A percentile compares a stretch with the other conserved stretches of the same genome.
Conservation (phyloP, 1,284 basidiomycete genomes). For the Rhizoctonia solani region DNA sequence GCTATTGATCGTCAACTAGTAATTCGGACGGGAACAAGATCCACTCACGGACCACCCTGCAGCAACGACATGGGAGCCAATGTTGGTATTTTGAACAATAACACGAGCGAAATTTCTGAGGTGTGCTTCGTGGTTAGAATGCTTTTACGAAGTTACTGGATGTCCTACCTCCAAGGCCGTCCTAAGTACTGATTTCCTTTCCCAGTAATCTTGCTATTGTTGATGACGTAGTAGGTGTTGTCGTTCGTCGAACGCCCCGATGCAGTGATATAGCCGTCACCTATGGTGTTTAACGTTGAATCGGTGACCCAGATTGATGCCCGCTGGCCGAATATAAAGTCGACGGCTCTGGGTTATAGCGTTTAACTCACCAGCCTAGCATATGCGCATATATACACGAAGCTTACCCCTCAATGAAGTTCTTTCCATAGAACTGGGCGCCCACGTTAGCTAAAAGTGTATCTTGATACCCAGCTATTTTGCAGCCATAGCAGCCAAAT, state of each 20-base stretch:
- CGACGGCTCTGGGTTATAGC: background rate
- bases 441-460: conserved; percentile 40
- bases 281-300: conserved; percentile 35
- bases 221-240: conserved; percentile 40
- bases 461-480: conserved; percentile 40
- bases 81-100: background rate
- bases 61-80: conserved; percentile 35
- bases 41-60: conserved; percentile 38
- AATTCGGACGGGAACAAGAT: background rate
- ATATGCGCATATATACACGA: background rate
- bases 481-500: conserved; percentile 40
- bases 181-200: conserved; percentile 30
- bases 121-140: conserved; percentile 33
- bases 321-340: conserved; percentile 25
- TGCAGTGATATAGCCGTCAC: conserved; percentile 39
- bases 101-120: conserved; percentile 8
- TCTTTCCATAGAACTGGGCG: conserved; percentile 39
- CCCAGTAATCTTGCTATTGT: conserved; percentile 8
- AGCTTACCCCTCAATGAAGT: conserved; percentile 36
- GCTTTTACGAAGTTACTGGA: background rate
- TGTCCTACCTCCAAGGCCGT: conserved; percentile 29
- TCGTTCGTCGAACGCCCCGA: conserved; percentile 37
- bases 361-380: background rate
- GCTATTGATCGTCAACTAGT: conserved; percentile 4
- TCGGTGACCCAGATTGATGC: conserved; percentile 36